Percentiles rank a stretch among this genome's conserved stretches.
phyloP scores from a whole-genome alignment of 768 basidiomycete species.

The Hygrocybe coccinea region DNA sequence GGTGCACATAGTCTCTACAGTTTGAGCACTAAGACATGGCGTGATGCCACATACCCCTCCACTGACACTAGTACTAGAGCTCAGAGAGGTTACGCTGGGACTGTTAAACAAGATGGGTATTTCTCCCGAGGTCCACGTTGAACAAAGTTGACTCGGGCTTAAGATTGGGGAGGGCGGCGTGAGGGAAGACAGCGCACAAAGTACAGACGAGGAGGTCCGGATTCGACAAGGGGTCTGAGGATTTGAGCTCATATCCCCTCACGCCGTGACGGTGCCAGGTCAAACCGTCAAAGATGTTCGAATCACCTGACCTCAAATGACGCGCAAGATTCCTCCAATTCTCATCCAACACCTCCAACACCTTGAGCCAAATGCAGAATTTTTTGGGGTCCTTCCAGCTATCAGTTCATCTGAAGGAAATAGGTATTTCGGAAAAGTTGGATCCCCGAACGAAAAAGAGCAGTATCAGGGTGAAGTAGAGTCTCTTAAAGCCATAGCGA shows the following conservation, averaged over 20 bases:
- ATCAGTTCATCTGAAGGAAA: conserved; percentile 54
- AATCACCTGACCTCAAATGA: neutral
- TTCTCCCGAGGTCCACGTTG: conserved; percentile 41
- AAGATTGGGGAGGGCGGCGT: conserved; percentile 45
- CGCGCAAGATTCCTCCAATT: conserved; percentile 19
- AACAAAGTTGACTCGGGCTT: conserved; percentile 32
- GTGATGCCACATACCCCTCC: conserved; percentile 6
- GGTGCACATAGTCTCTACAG: conserved; percentile 21
- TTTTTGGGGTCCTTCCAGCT: conserved; percentile 42
- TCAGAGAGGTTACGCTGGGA: neutral
- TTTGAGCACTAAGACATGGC: conserved; percentile 3
- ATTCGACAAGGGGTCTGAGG: neutral
- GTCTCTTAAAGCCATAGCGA: conserved; percentile 57
- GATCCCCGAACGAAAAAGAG: conserved; percentile 47
- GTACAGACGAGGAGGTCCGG: conserved; percentile 36
- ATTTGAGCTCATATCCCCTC: neutral
- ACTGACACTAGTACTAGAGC: neutral
- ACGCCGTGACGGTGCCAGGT: no score
- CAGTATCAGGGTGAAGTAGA: conserved; percentile 68
- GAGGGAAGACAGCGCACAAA: conserved; percentile 36
- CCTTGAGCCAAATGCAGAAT: conserved; percentile 49
- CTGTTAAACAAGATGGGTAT: conserved; percentile 45
- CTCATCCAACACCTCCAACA: conserved; percentile 43
- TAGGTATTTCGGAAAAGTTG: conserved; percentile 60
- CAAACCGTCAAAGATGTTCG: no score